These are phyloP conservation scores for Aspergillus sp. DNA, from an alignment of 2,329 filamentous ascomycete species.

Conservation along the genomic window DNA sequence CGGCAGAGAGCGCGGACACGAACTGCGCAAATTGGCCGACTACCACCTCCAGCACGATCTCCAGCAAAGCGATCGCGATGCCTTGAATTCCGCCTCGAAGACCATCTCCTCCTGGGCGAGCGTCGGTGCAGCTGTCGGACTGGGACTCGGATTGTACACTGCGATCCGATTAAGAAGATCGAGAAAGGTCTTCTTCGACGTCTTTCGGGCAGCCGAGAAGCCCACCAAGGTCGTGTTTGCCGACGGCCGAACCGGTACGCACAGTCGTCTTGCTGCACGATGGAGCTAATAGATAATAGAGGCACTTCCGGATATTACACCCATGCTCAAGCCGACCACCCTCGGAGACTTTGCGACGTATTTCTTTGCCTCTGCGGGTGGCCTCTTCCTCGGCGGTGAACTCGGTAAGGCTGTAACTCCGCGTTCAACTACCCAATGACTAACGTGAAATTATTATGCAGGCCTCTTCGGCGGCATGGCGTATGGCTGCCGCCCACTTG, in stretches of 20 bases:
- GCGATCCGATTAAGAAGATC: slow-evolving; percentile 58
- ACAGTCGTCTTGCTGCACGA: neutral
- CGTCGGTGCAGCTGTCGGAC: slow-evolving; percentile 60
- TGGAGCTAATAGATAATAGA: slow-evolving; percentile 40
- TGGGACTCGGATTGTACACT: slow-evolving; percentile 59
- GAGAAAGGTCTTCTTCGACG: slow-evolving; percentile 60
- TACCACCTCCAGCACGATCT: slow-evolving; percentile 61
- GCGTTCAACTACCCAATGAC: no score
- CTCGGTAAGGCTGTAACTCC: slow-evolving; percentile 28
- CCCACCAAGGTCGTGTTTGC: slow-evolving; percentile 64
- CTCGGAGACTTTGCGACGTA: slow-evolving; percentile 64
- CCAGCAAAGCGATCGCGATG: slow-evolving; percentile 58
- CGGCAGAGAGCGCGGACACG: slow-evolving; percentile 48
- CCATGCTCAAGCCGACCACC: slow-evolving; percentile 56
- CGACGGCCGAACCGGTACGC: slow-evolving; percentile 57
- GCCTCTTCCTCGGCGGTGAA: slow-evolving; percentile 65
- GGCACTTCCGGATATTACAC: slow-evolving; percentile 61
- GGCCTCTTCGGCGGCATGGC: slow-evolving; percentile 60
- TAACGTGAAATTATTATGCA: neutral
- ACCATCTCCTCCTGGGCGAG: slow-evolving; percentile 57
- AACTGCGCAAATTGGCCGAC: slow-evolving; percentile 57
- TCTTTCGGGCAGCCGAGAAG: slow-evolving; percentile 61
- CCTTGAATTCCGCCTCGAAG: slow-evolving; percentile 55
- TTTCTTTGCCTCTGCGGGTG: slow-evolving; percentile 61
- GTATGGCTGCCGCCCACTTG: slow-evolving; percentile 55